Conservation (phyloP, 106 monocot species). For the Alisma plantagoaquatica region DNA sequence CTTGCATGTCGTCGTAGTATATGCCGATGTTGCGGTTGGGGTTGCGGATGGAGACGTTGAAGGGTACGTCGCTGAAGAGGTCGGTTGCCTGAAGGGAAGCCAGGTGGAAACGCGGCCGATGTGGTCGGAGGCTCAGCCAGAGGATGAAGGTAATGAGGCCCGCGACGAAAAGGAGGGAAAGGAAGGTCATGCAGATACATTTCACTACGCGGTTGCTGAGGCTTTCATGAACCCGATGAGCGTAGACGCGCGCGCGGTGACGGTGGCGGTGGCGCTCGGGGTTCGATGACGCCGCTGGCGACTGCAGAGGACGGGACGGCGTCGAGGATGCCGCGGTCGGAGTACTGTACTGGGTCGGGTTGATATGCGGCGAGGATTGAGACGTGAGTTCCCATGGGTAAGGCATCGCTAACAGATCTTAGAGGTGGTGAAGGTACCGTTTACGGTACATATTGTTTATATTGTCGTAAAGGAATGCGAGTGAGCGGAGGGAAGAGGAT, state of each 20-base stretch:
- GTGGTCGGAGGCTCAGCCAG: slow-evolving; percentile 79
- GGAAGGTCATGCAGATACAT: slow-evolving; percentile 49
- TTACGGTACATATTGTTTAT: too few relatives aligned
- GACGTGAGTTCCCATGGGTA: slow-evolving; percentile 1
- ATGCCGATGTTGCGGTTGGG: slow-evolving; percentile 70
- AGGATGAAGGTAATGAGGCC: slow-evolving; percentile 61
- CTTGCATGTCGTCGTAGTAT: slow-evolving; percentile 42
- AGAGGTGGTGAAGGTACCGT: too few relatives aligned
- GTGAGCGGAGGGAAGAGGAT: too few relatives aligned
- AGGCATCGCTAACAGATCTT: too few relatives aligned
- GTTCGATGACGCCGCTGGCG: not conserved
- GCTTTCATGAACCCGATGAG: slow-evolving; percentile 26
- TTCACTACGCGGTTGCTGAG: slow-evolving; percentile 31
- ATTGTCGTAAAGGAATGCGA: too few relatives aligned
- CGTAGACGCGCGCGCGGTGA: not conserved
- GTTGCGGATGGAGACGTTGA: slow-evolving; percentile 51
- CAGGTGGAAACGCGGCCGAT: slow-evolving; percentile 64
- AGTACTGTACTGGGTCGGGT: not conserved
- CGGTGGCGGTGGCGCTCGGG: too few relatives aligned
- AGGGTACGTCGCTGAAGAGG: slow-evolving; percentile 25
- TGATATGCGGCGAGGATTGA: too few relatives aligned
- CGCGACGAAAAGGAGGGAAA: slow-evolving; percentile 42
- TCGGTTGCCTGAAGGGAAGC: slow-evolving; percentile 26
- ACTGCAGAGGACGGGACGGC: not conserved
- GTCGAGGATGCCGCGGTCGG: not conserved